Percentiles rank a stretch among this genome's conserved stretches.
These are phyloP conservation scores for Solanum phureja DNA, from an alignment of 257 asterid species.

Conservation along the genomic window DNA sequence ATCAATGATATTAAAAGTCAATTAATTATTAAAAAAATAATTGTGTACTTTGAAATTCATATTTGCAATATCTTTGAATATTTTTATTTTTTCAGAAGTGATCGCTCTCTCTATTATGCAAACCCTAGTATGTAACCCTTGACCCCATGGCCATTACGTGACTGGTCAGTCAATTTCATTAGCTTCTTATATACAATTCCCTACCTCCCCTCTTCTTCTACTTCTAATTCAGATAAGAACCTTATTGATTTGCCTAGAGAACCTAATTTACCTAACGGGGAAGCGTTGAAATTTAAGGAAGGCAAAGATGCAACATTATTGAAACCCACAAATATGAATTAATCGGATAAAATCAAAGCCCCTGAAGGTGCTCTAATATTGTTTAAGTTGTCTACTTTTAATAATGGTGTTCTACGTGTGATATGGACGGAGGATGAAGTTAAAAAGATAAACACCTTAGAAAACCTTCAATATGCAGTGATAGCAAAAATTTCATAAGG, in stretches of 20 bases:
- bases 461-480: not conserved
- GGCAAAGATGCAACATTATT: not conserved
- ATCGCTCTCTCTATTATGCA: not conserved
- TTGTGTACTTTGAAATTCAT: not conserved
- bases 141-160: not conserved
- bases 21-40: no score
- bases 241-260: not conserved
- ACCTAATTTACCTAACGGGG: not conserved
- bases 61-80: not conserved
- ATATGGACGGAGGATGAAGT: not conserved
- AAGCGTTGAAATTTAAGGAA: not conserved
- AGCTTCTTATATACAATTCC: not conserved
- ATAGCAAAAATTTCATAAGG: not conserved
- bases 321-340: not conserved
- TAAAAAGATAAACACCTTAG: not conserved
- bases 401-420: not conserved
- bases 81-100: not conserved
- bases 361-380: not conserved
- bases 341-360: not conserved
- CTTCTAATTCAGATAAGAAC: not conserved
- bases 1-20: not conserved
- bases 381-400: no score
- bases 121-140: not conserved
- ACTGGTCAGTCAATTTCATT: not conserved
- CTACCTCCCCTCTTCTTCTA: not conserved